Conservation (phyloP, 768 basidiomycete genomes). For the Lenzites betulinus region DNA sequence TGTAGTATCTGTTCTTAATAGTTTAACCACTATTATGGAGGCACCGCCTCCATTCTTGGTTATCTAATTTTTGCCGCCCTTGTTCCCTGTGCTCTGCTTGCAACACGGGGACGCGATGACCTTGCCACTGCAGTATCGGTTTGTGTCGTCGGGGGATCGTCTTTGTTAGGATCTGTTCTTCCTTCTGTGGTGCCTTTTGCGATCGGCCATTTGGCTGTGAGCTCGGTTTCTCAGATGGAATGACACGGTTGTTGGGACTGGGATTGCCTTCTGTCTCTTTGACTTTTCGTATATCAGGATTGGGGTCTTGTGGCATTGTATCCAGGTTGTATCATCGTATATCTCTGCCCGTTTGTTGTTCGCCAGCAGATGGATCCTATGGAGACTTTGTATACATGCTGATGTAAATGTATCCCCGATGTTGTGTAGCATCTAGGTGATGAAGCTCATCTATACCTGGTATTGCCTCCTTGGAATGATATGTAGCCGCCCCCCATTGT, state of each 20-base stretch:
- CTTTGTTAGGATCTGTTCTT: slow-evolving; percentile 3
- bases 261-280: no score
- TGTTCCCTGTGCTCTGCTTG: slow-evolving; percentile 31
- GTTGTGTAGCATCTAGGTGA: no score
- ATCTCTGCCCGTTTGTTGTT: no score
- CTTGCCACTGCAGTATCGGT: slow-evolving; percentile 31
- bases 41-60: slow-evolving; percentile 37
- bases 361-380: no score
- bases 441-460: no score
- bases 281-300: no score
- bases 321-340: no score
- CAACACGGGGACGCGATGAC: slow-evolving; percentile 31
- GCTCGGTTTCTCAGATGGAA: slow-evolving; percentile 17
- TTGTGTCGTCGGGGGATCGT: slow-evolving; percentile 33
- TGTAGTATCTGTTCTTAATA: slow-evolving; percentile 76
- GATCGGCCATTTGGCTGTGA: slow-evolving; percentile 14
- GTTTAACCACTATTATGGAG: slow-evolving; percentile 42
- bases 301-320: no score
- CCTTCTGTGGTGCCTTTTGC: slow-evolving; percentile 14
- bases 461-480: no score
- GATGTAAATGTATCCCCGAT: no score
- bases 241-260: no score
- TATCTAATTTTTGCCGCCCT: slow-evolving; percentile 34
- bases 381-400: no score
- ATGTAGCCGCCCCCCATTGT: not conserved